Evolutionary conservation across 2,329 filamentous ascomycete species (phyloP), one percentile per base, ranked within the genome.

Genomic region (Arthrobotrys musiformis): DNA sequence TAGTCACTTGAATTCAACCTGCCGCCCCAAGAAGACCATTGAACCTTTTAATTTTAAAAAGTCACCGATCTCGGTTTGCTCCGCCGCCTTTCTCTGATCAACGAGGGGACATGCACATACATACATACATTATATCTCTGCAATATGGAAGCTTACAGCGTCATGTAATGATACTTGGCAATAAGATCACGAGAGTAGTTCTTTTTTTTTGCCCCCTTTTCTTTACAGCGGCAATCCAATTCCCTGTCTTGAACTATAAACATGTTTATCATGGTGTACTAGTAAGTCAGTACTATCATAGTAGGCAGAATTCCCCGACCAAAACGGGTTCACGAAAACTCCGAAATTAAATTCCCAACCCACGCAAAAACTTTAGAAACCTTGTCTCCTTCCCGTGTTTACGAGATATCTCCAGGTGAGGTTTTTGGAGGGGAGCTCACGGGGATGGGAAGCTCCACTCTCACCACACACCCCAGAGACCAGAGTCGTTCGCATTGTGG

Each of bases 1-100:
- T 28, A 69, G 67, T 63, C 35, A 58, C 68, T n/a, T n/a, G 50
- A 30, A 35, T 56, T 56, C 50, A 56, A 56, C 50, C 58, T 72
- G 68, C 68, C 52, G 58, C 40, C 68, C 48, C 15, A 26, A 19
- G 33, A 48, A 48, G 46, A 40, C 63, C 56, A 63, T 42, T 26
- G 54, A 64, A 63, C 58, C 50, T 72, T 70, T 72, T 72, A 72
- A 72, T 72, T 72, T 58, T 70, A 63, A 72, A 72, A 72, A 72
- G 58, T 72, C 52, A 64, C 68, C 68, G 68, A 58, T 42, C 58
- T 56, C 58, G 52, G 42, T 52, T 35, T 56, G 42, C 68, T 64
- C 58, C 68, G 68, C 68, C 68, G 58, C 68, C 44, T 70, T 63
- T 60, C n/a, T n/a, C n/a, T 44, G 42, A 40, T 44, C 26, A 48